Base-by-base conservation (phyloP, 2,329 filamentous ascomycete genomes). In the Aureobasidium sp. region DNA sequence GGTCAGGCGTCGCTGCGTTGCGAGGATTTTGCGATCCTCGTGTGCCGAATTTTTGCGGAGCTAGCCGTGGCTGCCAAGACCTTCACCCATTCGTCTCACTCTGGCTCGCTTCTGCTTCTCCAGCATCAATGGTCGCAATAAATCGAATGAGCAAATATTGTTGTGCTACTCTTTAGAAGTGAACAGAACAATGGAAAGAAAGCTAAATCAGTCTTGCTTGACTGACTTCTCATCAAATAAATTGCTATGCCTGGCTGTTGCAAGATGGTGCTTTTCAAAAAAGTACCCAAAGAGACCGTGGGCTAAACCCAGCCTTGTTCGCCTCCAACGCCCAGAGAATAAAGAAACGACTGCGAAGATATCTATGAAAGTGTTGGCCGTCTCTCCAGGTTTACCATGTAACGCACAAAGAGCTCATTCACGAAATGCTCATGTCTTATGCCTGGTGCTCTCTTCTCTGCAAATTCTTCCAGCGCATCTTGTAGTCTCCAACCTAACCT, bases 341-440 rank as follows among this genome's bases (percentile, higher is more conserved):
- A 10, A 7, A 42, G 20, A 56, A 44, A 12, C 15, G 8, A 20
- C 12, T 23, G n/a, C 50, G 10, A 5, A 8, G 13, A 34, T 36
- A 36, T 46, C 37, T 46, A 60, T 9, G n/a, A 52, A 36, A 63
- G 42, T 29, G 67, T 67, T 15, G 67, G 66, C 7, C 64, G 62
- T 26, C 67, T 63, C 61, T 77, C 76, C 67, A 83, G 69, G 6
- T 80, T 80, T 61, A 77, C 73, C 61, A 77, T 84, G 72, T 96
- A 96, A 65, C 91, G 82, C 65, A 95, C 86, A 74, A 87, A 91
- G 39, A 97, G 75, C 64, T 87, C 85, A 71, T 97, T 90, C 64
- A 93, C 80, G 69, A 97, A 97, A 74, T 97, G 90, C 20, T 85
- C 87, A 73, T 97, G 93, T 60, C 89, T 86, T 69, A 97, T 96